Conservation (phyloP, 2,329 filamentous ascomycete genomes). For the Neofusicoccum kwambonambiense region DNA sequence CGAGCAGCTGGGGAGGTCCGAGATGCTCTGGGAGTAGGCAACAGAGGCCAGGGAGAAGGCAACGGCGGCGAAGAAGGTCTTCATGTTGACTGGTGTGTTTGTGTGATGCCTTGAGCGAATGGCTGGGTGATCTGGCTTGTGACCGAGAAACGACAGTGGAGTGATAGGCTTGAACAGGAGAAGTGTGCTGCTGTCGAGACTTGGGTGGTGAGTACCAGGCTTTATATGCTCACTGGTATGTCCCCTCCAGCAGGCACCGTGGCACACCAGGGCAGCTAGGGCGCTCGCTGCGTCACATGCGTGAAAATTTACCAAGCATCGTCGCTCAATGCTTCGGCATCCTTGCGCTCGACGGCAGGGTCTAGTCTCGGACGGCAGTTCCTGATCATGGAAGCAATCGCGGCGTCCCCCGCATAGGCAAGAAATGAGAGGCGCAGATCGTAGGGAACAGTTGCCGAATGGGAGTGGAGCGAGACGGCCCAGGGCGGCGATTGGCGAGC, state of each 20-base stretch:
- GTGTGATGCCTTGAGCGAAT: slow-evolving; percentile 4
- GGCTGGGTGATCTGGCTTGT: slow-evolving; percentile 20
- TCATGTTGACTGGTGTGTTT: slow-evolving; percentile 31
- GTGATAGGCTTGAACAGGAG: slow-evolving; percentile 3
- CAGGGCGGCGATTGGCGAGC: slow-evolving; percentile 1
- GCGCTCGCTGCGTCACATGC: slow-evolving; percentile 12
- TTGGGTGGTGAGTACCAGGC: neutral
- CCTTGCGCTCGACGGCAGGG: neutral
- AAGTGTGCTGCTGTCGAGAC: neutral
- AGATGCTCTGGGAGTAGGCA: slow-evolving; percentile 45
- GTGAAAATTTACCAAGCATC: slow-evolving; percentile 21
- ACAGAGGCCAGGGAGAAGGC: slow-evolving; percentile 45
- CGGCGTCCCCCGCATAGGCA: slow-evolving; percentile 22
- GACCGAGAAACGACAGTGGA: neutral
- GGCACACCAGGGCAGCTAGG: too few species aligned
- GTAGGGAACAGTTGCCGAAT: slow-evolving; percentile 26
- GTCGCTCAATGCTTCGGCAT: slow-evolving; percentile 19
- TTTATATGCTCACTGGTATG: slow-evolving; percentile 20
- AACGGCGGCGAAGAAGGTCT: slow-evolving; percentile 37
- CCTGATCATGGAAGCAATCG: slow-evolving; percentile 18
- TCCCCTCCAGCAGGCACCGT: neutral
- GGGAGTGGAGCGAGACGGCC: neutral
- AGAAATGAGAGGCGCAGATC: slow-evolving; percentile 28
- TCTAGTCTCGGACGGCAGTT: slow-evolving; percentile 15
- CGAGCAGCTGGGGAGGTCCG: slow-evolving; percentile 46